Percentiles rank a stretch among this genome's conserved stretches.
These are phyloP conservation scores for Pulveroboletus sp. DNA, from an alignment of 768 basidiomycete genomes.

Conservation along the genomic window DNA sequence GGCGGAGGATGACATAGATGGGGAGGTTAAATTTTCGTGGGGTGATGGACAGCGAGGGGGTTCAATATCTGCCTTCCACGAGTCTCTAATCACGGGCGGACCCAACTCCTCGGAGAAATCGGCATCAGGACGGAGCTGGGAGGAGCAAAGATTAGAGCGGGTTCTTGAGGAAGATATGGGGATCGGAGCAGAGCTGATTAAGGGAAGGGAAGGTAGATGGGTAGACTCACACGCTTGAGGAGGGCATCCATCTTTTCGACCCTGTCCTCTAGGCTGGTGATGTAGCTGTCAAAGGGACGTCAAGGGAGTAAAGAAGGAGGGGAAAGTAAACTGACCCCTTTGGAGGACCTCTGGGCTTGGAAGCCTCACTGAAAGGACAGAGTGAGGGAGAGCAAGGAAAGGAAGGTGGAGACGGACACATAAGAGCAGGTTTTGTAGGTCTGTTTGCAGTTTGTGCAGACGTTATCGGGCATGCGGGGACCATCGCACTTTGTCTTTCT, in stretches of 20 bases:
- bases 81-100: constrained; percentile 56
- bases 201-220: too few species aligned
- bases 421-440: constrained; percentile 55
- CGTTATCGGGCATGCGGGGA: constrained; percentile 43
- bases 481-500: constrained; percentile 63
- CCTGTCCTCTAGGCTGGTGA: constrained; percentile 56
- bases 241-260: constrained; percentile 54
- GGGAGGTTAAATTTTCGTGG: constrained; percentile 24
- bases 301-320: not conserved
- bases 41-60: constrained; percentile 4
- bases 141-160: constrained; percentile 9
- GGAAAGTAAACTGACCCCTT: constrained; percentile 49
- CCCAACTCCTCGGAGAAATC: constrained; percentile 65
- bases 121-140: constrained; percentile 56
- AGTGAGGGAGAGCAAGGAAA: constrained; percentile 1
- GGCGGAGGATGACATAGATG: constrained; percentile 14
- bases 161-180: constrained; percentile 49
- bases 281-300: constrained; percentile 39
- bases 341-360: constrained; percentile 62
- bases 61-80: constrained; percentile 48
- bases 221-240: constrained; percentile 43
- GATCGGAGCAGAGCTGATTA: constrained; percentile 55
- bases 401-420: constrained; percentile 38
- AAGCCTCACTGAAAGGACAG: constrained; percentile 45
- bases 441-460: constrained; percentile 57